phyloP scores from a whole-genome alignment of 208 protist species.

The Leishmania martiniquensis region DNA sequence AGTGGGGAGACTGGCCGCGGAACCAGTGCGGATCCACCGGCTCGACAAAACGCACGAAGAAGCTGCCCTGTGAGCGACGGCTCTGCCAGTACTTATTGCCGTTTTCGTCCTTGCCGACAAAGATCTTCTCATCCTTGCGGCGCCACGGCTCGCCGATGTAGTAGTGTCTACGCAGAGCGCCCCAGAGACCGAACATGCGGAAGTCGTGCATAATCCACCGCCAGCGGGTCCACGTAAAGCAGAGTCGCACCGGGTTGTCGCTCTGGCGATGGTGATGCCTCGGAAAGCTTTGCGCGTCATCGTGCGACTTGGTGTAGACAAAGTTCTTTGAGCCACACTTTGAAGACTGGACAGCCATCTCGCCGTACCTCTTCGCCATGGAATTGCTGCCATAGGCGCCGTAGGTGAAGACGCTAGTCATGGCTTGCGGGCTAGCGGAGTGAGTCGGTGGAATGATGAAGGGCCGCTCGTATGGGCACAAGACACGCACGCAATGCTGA shows the following conservation, averaged over 20 bases:
- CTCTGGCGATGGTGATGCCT: constrained; percentile 84
- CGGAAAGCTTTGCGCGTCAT: constrained; percentile 68
- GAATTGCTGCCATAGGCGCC: constrained; percentile 73
- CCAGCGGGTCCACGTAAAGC: constrained; percentile 66
- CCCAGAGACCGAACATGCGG: constrained; percentile 90
- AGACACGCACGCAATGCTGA: not conserved
- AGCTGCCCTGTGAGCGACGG: constrained; percentile 55
- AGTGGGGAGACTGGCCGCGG: constrained; percentile 72
- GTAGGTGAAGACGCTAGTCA: constrained; percentile 84
- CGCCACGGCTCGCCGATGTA: constrained; percentile 91
- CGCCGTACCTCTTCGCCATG: constrained; percentile 66
- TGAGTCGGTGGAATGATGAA: not conserved
- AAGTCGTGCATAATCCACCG: constrained; percentile 92
- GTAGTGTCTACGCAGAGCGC: constrained; percentile 70
- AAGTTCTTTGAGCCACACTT: constrained; percentile 88
- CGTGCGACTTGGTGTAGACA: constrained; percentile 77
- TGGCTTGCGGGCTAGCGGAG: constrained; percentile 1
- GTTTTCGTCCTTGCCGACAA: constrained; percentile 92
- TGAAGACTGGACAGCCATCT: constrained; percentile 64
- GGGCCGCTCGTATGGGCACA: not conserved
- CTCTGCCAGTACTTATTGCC: constrained; percentile 91
- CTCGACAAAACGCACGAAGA: constrained; percentile 74
- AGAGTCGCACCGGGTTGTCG: constrained; percentile 76
- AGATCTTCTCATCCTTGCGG: constrained; percentile 92
- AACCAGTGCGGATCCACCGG: constrained; percentile 89